A percentile compares a stretch with the other conserved stretches of the same genome.
Evolutionary conservation across 257 asterid species (phyloP).

Genomic region (Lycium ferocissimum): DNA sequence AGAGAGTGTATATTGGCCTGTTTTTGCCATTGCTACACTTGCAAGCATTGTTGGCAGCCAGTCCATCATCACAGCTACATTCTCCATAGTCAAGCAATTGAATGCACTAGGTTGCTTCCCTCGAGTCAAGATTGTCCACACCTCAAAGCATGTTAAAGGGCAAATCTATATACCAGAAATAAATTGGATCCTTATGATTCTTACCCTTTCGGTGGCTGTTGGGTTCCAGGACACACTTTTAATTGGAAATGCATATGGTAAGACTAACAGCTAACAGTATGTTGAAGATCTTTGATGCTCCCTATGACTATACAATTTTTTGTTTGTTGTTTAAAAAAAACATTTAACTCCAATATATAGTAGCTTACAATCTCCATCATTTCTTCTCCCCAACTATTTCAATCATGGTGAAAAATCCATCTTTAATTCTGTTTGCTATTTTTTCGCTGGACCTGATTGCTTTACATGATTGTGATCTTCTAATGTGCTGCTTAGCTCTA

Average conservation of each 20-base stretch:
- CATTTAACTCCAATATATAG: neutral
- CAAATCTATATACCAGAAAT: conserved; percentile 81
- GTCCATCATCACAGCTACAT: conserved; percentile 75
- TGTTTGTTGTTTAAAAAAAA: neutral
- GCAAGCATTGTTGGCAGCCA: conserved; percentile 80
- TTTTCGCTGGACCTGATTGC: neutral
- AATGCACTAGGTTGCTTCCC: conserved; percentile 80
- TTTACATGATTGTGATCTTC: neutral
- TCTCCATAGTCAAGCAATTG: conserved; percentile 80
- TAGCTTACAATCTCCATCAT: neutral
- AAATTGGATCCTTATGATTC: conserved; percentile 78
- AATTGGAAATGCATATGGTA: conserved; percentile 86
- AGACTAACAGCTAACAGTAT: conserved; percentile 26
- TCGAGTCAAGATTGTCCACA: conserved; percentile 77
- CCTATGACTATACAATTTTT: neutral
- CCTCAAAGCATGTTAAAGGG: conserved; percentile 73
- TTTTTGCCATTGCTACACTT: conserved; percentile 67
- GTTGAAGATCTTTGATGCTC: neutral
- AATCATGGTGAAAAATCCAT: neutral
- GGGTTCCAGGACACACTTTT: conserved; percentile 59
- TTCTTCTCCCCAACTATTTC: neutral
- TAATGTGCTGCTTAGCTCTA: neutral
- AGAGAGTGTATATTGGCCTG: conserved; percentile 73
- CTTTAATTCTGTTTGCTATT: neutral
- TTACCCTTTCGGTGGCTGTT: conserved; percentile 67